Evolutionary conservation across 495 filamentous ascomycete species (phyloP).

Genomic region (Penicillium daleae): DNA sequence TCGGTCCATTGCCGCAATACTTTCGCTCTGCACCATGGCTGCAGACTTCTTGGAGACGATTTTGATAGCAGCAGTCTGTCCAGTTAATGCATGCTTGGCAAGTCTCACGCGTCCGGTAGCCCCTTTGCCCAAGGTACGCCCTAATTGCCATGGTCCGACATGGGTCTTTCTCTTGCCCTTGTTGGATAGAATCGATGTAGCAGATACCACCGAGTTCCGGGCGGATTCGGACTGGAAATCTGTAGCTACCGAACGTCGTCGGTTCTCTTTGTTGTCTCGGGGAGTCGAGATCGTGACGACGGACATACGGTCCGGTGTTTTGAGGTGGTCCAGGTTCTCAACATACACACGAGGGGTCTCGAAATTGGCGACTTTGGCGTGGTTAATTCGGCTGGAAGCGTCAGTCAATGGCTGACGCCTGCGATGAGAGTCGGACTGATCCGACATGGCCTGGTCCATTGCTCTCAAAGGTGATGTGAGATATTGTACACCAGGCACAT

Average conservation of each 20-base stretch:
- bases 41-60: conserved; percentile 82
- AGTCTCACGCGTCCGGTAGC: conserved; percentile 82
- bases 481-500: conserved; percentile 7
- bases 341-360: conserved; percentile 30
- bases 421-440: conserved; percentile 26
- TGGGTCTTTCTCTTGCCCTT: conserved; percentile 72
- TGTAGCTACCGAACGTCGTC: conserved; percentile 56
- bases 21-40: conserved; percentile 71
- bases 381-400: conserved; percentile 51
- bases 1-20: conserved; percentile 72
- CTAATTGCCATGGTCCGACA: conserved; percentile 89
- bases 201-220: conserved; percentile 74
- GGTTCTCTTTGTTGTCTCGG: conserved; percentile 50
- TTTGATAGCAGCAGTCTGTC: conserved; percentile 86
- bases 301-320: conserved; percentile 44
- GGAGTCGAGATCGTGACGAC: conserved; percentile 40
- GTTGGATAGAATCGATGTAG: conserved; percentile 63
- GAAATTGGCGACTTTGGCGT: conserved; percentile 33
- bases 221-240: conserved; percentile 59
- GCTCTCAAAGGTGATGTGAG: not conserved
- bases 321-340: conserved; percentile 32
- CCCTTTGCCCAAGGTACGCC: conserved; percentile 82
- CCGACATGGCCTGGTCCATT: conserved; percentile 29
- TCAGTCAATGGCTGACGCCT: conserved; percentile 55
- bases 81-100: conserved; percentile 74